A percentile compares a stretch with the other conserved stretches of the same genome.
phyloP scores from a whole-genome alignment of 768 basidiomycete species.

The Tephrocybe sp. region DNA sequence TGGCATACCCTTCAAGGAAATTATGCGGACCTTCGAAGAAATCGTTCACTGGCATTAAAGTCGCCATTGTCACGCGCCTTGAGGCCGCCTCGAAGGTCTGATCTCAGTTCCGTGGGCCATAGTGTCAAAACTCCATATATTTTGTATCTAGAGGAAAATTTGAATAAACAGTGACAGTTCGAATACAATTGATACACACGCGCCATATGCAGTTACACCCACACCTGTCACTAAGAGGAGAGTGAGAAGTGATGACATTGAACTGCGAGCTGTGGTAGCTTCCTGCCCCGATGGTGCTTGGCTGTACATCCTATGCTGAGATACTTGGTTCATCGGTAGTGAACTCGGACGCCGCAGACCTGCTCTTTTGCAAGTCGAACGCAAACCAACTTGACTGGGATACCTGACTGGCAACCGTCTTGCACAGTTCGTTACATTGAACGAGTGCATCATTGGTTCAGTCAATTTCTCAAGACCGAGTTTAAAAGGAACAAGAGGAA shows the following conservation, averaged over 20 bases:
- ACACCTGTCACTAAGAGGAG: constrained; percentile 28
- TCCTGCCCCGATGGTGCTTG: background rate
- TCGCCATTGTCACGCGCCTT: constrained; percentile 61
- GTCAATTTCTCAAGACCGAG: too few species aligned
- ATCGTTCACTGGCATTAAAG: constrained; percentile 44
- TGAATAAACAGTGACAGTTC: constrained; percentile 2
- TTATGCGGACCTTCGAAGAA: constrained; percentile 47
- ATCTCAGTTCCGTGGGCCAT: constrained; percentile 64
- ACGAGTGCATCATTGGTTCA: too few species aligned
- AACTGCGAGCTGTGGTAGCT: constrained; percentile 29
- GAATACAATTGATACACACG: constrained; percentile 22
- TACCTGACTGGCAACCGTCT: too few species aligned
- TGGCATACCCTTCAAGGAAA: background rate
- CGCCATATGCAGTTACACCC: constrained; percentile 29
- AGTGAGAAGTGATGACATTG: constrained; percentile 22
- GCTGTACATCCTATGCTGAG: background rate
- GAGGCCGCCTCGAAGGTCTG: constrained; percentile 64
- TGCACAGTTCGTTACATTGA: too few species aligned
- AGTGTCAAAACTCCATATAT: constrained; percentile 55
- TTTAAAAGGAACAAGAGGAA: too few species aligned
- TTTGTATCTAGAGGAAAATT: constrained; percentile 39
- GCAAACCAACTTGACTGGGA: background rate
- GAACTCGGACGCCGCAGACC: too few species aligned
- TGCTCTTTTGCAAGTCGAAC: background rate
- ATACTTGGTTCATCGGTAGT: background rate